Conservation (phyloP, 352 stramenopile genomes). For the Globisporangium alternatum region DNA sequence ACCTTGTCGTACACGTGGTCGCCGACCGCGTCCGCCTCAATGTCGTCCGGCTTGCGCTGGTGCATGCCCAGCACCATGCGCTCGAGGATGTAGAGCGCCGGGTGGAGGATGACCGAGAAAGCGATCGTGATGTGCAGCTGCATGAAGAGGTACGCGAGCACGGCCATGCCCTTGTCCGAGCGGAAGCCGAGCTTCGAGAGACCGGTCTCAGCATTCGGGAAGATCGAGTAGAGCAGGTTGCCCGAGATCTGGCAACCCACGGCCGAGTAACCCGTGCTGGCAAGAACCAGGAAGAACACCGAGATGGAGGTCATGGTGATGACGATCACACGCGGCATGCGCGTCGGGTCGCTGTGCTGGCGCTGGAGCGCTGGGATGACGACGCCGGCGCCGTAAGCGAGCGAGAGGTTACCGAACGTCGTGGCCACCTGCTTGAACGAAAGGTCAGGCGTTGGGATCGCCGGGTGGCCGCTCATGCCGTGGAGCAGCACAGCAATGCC, state of each 20-base stretch:
- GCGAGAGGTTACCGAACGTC: conserved; percentile 26
- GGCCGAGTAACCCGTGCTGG: conserved; percentile 33
- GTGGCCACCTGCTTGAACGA: conserved; percentile 23
- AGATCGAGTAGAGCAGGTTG: conserved; percentile 21
- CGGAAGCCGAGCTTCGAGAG: conserved; percentile 21
- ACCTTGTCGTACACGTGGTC: not conserved
- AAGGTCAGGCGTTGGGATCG: conserved; percentile 16
- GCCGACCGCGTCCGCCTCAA: too few species aligned
- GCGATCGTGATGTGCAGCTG: conserved; percentile 31
- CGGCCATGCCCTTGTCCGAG: conserved; percentile 24
- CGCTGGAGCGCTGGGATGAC: conserved; percentile 28
- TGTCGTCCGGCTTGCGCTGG: conserved; percentile 11
- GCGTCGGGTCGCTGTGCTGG: conserved; percentile 24
- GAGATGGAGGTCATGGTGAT: conserved; percentile 47
- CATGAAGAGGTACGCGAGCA: conserved; percentile 22
- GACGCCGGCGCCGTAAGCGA: conserved; percentile 28
- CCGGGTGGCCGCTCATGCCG: conserved; percentile 22
- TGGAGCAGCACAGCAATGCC: conserved; percentile 20
- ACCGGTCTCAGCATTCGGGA: not conserved
- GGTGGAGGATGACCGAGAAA: conserved; percentile 25
- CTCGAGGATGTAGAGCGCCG: conserved; percentile 27
- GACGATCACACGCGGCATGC: conserved; percentile 30
- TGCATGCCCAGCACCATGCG: conserved; percentile 27
- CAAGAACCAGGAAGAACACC: conserved; percentile 42
- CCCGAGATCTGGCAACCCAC: conserved; percentile 54